Evolutionary conservation across 2,329 filamentous ascomycete genomes (phyloP), one percentile per base, ranked within the genome.

Genomic region (Spiromastix sp.): DNA sequence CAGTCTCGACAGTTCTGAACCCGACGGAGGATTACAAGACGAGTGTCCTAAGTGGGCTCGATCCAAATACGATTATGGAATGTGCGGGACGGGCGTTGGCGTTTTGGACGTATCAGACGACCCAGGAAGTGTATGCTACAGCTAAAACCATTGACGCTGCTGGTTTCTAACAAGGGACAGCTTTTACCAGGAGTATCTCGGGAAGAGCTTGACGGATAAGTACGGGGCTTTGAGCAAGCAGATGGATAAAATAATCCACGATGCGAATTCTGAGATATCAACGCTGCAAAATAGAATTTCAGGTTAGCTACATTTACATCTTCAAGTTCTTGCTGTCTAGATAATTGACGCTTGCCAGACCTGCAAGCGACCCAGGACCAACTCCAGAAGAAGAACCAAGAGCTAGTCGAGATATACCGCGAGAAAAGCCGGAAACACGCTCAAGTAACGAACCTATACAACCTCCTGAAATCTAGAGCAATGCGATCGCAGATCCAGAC

Each of bases 11-110:
- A 1, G 71, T 77, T 19, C 67, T 95, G 26, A 82, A 79, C 41
- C 85, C 85, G 0, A 79, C 77, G 0, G 87, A 95, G 49, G 85
- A 93, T 45, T 93, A 91, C 66, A 93, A 93, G 58, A 85, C 83
- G 0, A 87, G 79, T 41, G 74, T 93, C 0, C 66, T 95, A 8
- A 85, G 83, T 50, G 89, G 89, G 0, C 63, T 95, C 1, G 83
- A 77, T 41, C 89, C 89, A 1, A 79, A 71, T 21, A 69, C 79
- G 19, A 82, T 95, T 43, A 85, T 93, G 71, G 87, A 94, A 48
- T 93, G 85, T 57, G 81, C 85, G 15, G 77, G 80, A 4, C 72
- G 83, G 45, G 85, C 80, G 1, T 59, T 94, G 44, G 75, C 72
- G 20, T 94, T 94, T 53, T 93, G 85, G 80, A 79, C 76, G 19